Evolutionary conservation across 345 rosid species (phyloP).

Genomic region (Eucalyptus sp.): DNA sequence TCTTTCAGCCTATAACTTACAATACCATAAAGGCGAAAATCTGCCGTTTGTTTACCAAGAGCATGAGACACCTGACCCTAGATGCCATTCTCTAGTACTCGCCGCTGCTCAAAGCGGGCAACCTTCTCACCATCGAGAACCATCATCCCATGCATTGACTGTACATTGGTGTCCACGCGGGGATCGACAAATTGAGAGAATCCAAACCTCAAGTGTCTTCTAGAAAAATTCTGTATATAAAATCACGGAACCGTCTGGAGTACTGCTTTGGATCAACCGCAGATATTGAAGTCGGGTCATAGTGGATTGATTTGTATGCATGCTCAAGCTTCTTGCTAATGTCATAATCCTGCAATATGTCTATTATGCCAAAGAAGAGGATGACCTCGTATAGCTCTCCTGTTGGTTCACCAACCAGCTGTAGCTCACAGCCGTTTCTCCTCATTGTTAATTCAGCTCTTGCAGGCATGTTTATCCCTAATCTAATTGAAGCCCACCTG

Average conservation of each 20-base stretch:
- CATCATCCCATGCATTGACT: slow-evolving; percentile 2
- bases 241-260: slow-evolving; percentile 84
- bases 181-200: slow-evolving; percentile 1
- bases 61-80: background rate
- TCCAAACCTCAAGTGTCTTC: slow-evolving; percentile 34
- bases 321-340: slow-evolving; percentile 99
- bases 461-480: slow-evolving; percentile 76
- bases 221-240: slow-evolving; percentile 66
- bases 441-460: slow-evolving; percentile 74
- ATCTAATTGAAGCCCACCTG: slow-evolving; percentile 6
- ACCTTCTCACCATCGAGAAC: background rate
- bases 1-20: background rate
- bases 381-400: slow-evolving; percentile 71
- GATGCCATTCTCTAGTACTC: background rate
- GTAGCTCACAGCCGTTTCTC: slow-evolving; percentile 47
- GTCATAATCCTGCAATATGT: slow-evolving; percentile 95
- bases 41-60: background rate
- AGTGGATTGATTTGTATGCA: slow-evolving; percentile 93
- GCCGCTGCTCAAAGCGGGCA: background rate
- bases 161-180: slow-evolving; percentile 2
- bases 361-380: slow-evolving; percentile 80
- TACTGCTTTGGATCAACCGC: slow-evolving; percentile 98
- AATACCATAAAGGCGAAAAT: background rate
- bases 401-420: slow-evolving; percentile 81
- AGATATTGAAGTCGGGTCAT: slow-evolving; percentile 91